These are phyloP conservation scores for Apophysomyces ossiformis DNA, from an alignment of 371 early-diverging fungal genomes.

Conservation along the genomic window DNA sequence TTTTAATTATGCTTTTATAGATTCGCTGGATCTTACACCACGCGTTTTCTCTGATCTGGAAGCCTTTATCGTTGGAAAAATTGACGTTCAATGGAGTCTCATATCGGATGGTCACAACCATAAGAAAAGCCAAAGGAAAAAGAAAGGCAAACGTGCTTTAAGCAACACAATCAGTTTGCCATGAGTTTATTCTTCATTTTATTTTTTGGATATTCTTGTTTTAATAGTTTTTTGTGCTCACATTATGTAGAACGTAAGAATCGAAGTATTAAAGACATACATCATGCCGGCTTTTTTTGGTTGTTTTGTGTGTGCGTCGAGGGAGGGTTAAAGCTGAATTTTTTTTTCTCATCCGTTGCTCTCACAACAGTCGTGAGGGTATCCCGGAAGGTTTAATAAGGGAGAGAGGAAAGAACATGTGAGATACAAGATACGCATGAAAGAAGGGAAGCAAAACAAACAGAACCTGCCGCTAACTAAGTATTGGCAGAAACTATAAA, in stretches of 20 bases:
- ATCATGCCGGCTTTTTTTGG: background rate
- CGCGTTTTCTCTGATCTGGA: conserved; percentile 63
- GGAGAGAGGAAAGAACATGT: background rate
- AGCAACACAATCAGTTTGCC: background rate
- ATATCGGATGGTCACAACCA: conserved; percentile 7
- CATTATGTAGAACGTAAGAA: conserved; percentile 8
- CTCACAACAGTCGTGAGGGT: too few relatives aligned
- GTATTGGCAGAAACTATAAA: conserved; percentile 48
- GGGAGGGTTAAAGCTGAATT: too few relatives aligned
- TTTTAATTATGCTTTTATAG: conserved; percentile 9
- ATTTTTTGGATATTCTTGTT: background rate
- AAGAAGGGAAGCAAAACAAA: background rate
- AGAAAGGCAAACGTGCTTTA: background rate
- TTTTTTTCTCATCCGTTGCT: too few relatives aligned
- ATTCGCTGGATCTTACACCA: conserved; percentile 62
- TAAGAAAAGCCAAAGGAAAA: background rate
- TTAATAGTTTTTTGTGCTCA: background rate
- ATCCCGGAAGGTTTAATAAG: too few relatives aligned
- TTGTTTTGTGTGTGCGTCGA: background rate
- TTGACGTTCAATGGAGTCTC: conserved; percentile 60
- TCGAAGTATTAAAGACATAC: conserved; percentile 9
- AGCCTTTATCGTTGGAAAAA: conserved; percentile 48
- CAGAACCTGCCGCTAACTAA: conserved; percentile 33
- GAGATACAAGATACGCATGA: background rate
- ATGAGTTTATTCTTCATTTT: background rate